These are phyloP conservation scores for Drechslerella stenobrocha DNA, from an alignment of 2,329 filamentous ascomycete species.

Conservation along the genomic window DNA sequence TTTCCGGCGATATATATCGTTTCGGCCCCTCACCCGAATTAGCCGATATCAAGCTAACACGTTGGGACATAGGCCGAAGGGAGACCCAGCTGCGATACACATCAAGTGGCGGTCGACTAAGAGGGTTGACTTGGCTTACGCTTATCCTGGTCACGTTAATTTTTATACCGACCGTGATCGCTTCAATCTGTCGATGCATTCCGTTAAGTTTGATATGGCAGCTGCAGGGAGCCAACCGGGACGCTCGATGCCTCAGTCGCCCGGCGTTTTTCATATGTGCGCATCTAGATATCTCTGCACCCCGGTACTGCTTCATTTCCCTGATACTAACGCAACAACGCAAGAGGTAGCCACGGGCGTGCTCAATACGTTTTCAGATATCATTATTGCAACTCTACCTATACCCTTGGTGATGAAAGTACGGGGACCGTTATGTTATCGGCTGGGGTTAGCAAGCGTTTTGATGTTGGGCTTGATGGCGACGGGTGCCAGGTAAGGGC, in stretches of 20 bases:
- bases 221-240: background rate
- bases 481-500: constrained; percentile 25
- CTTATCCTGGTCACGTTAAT: constrained; percentile 22
- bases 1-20: background rate
- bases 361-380: constrained; percentile 25
- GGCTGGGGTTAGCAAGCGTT: constrained; percentile 12
- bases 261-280: constrained; percentile 29
- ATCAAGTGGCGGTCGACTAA: constrained; percentile 25
- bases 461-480: constrained; percentile 35
- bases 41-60: background rate
- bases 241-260: constrained; percentile 9
- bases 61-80: constrained; percentile 13
- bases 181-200: constrained; percentile 21
- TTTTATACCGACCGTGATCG: constrained; percentile 27
- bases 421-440: constrained; percentile 20
- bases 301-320: background rate
- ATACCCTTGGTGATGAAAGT: constrained; percentile 31
- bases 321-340: background rate
- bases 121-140: constrained; percentile 27
- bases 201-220: constrained; percentile 7
- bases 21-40: background rate
- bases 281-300: background rate
- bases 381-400: constrained; percentile 29
- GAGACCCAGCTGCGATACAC: constrained; percentile 38
- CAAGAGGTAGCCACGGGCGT: constrained; percentile 25